Evolutionary conservation across 208 protist species (phyloP).

Genomic region (Leishmania turanica): DNA sequence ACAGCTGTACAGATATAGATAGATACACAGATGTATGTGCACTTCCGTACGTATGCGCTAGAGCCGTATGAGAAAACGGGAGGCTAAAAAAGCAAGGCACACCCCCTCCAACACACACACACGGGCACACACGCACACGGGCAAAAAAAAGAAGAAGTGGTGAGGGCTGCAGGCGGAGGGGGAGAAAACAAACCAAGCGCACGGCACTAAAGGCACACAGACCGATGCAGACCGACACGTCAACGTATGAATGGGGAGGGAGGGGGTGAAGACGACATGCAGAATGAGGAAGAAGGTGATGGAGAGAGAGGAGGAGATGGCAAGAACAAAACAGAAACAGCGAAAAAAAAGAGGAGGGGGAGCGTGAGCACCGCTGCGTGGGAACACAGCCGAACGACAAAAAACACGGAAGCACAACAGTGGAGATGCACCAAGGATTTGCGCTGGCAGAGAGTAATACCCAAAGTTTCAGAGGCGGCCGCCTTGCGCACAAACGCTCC

Average conservation of each 20-base stretch:
- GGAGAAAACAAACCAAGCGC: not conserved
- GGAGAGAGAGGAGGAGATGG: not conserved
- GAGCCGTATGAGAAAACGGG: no score
- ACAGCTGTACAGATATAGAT: no score
- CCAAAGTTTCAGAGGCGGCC: not conserved
- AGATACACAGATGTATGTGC: no score
- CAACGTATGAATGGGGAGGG: no score
- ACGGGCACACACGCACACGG: not conserved
- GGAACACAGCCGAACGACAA: not conserved
- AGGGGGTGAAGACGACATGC: no score
- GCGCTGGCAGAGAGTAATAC: not conserved
- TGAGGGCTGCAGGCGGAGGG: not conserved
- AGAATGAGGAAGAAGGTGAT: not conserved
- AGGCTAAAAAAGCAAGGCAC: not conserved
- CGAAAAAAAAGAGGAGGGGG: conserved; percentile 1
- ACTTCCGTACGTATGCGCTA: no score
- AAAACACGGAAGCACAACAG: not conserved
- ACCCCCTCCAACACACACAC: no score
- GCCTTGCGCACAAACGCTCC: not conserved
- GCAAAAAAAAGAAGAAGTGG: not conserved
- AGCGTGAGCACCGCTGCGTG: not conserved
- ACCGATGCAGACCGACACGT: no score
- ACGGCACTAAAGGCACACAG: no score
- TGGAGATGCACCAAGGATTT: not conserved
- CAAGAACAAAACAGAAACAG: not conserved